Base-by-base conservation (phyloP, 148 eudicot species). In the Silene latifolia region DNA sequence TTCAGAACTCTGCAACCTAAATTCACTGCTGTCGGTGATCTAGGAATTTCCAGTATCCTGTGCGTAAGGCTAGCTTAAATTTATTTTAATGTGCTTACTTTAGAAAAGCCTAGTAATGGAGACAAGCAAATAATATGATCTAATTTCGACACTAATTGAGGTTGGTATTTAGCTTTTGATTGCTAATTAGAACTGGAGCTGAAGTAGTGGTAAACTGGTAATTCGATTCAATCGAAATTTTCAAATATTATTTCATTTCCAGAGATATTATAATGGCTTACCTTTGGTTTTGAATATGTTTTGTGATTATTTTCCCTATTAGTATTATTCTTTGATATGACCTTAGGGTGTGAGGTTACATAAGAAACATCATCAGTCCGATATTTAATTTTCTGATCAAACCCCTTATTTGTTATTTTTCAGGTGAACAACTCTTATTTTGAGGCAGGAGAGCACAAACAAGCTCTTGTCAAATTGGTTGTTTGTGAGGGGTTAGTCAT, bases 381-480 rank as follows among this genome's bases (percentile, higher is more conserved):
- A 18, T 5, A n/a, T 73, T 12, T 73, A 15, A 48, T 46, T 14
- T 24, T 56, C 17, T n/a, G 29, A 27, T 27, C 29, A 27, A 27
- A 20, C 21, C 21, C 48, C 18, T n/a, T 35, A 5, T 66, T 39
- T 24, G 25, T 69, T 44, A 32, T 72, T 39, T 77, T 84, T 51
- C 81, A 93, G 98, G 97, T 93, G 64, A 93, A 93, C 66, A 91
- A 91, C 73, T 85, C 90, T 74, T 93, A 93, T 81, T 56, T 79
- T 76, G 97, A 93, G 80, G 98, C 93, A 25, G 97, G 89, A 74
- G 97, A 93, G 81, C 83, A 78, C 85, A 93, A 93, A 74, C 98
- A 93, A 74, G 98, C 98, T 39, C 85, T 93, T 69, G 97, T 93
- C 82, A 93, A 93, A 80, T 82, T 93, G 78, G 98, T 93, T 63